Evolutionary conservation across 1,139 yeast genomes (phyloP), one percentile per base, ranked within the genome.

Genomic region (Candida neerlandica): DNA sequence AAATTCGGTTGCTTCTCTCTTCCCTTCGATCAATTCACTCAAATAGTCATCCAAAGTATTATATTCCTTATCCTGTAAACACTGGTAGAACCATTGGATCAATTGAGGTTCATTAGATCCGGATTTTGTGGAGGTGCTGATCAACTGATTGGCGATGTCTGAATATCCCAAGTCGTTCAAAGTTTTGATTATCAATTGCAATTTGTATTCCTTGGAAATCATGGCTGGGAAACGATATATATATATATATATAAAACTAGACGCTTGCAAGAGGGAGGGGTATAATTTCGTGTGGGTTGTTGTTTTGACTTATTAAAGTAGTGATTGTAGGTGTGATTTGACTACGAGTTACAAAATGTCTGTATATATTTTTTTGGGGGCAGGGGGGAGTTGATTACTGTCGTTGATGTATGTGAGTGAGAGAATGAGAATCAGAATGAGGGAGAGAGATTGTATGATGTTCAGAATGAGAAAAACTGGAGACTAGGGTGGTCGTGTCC

Each of bases 141-240:
- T 27, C 35, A 55, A 47, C 32, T 51, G 48, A 18, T 53, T 47
- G 2, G 64, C 44, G 27, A 60, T 40, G 5, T 57, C 50, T 5
- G 45, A 29, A 47, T 66, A 69, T 12, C 74, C 73, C 39, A 69
- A 59, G 18, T 69, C 73, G 21, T 58, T 55, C 38, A 74, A 65
- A 1, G 77, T 55, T 38, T 62, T 60, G 49, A 66, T 69, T 41
- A 73, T 61, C 37, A 74, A 55, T 53, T 68, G 68, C 38, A 71
- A 59, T 35, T 69, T 60, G 51, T 70, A 69, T 42, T 67, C 67
- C 41, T 60, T 58, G n/a, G 69, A 59, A 56, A 63, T 56, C 62
- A 57, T 58, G n/a, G 12, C 10, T 10, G 9, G 38, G n/a, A n/a
- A n/a, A n/a, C n/a, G n/a, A n/a, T n/a, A 21, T 21, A 21, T 4